These are phyloP conservation scores for Rhazya stricta DNA, from an alignment of 257 asterid genomes.

Conservation along the genomic window DNA sequence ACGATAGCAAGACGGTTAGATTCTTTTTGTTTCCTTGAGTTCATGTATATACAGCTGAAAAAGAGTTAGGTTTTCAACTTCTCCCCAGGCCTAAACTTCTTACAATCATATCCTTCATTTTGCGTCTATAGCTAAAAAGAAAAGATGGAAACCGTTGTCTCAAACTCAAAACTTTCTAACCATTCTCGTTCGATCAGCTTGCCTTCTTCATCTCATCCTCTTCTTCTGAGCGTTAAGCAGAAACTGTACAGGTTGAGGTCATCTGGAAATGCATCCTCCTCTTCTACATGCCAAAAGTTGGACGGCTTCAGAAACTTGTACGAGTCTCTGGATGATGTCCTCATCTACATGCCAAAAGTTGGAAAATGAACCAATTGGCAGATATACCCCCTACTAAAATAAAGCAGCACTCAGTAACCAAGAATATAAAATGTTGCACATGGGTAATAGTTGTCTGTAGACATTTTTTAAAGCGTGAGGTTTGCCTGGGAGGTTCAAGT, in stretches of 20 bases:
- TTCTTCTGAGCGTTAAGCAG: slow-evolving; percentile 16
- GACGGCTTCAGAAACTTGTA: slow-evolving; percentile 34
- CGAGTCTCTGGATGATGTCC: slow-evolving; percentile 25
- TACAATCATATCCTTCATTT: background rate
- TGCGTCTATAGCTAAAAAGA: background rate
- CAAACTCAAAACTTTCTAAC: slow-evolving; percentile 10
- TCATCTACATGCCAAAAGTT: no score
- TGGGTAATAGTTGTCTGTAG: no score
- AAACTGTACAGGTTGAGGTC: slow-evolving; percentile 27
- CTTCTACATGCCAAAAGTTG: slow-evolving; percentile 31
- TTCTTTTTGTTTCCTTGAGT: background rate
- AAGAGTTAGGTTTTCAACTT: no score
- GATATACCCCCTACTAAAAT: no score
- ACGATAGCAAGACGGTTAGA: background rate
- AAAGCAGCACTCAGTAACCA: no score
- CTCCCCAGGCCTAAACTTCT: no score
- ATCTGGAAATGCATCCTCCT: slow-evolving; percentile 15
- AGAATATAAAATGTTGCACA: no score
- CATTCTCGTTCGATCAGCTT: slow-evolving; percentile 40
- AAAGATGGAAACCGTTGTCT: slow-evolving; percentile 22
- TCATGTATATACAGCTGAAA: background rate
- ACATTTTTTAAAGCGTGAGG: no score
- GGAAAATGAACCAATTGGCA: no score
- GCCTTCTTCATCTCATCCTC: slow-evolving; percentile 38
- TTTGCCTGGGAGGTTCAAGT: background rate